A percentile compares a stretch with the other conserved stretches of the same genome.
Conservation (phyloP, 441 rosid genomes). For the Populus hybrid region DNA sequence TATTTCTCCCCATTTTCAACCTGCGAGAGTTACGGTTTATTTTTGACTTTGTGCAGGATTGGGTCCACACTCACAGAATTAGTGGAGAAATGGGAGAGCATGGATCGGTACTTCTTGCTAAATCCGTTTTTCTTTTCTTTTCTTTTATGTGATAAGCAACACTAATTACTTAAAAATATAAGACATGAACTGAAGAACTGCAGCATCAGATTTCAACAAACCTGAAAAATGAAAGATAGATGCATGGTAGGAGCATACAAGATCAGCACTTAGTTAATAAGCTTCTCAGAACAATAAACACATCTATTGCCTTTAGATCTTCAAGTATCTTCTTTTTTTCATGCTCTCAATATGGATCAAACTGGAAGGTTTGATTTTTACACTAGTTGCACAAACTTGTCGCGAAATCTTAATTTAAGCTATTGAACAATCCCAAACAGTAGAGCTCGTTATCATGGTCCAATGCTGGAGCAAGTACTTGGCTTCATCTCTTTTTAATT, state of each 20-base stretch:
- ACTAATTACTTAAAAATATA: not conserved
- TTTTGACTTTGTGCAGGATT: constrained; percentile 39
- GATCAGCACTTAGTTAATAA: not conserved
- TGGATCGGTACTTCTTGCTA: constrained; percentile 31
- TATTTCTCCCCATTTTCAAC: not conserved
- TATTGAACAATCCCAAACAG: not conserved
- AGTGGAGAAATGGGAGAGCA: constrained; percentile 27
- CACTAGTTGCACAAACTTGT: not conserved
- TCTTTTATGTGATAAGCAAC: not conserved
- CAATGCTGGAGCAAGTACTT: not conserved
- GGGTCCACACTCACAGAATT: constrained; percentile 35
- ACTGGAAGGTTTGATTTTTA: not conserved
- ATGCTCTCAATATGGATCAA: not conserved
- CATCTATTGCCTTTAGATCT: not conserved
- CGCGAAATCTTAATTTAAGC: not conserved
- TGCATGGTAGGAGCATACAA: not conserved
- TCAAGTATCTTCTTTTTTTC: not conserved
- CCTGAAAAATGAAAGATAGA: not conserved
- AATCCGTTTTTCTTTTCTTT: not conserved
- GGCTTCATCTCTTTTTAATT: not conserved
- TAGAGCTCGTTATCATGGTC: not conserved
- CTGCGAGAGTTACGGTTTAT: not conserved
- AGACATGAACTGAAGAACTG: not conserved
- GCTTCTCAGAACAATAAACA: not conserved
- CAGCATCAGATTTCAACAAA: not conserved